These are phyloP conservation scores for Francoa sonchifolia DNA, from an alignment of 441 rosid genomes.

Conservation along the genomic window DNA sequence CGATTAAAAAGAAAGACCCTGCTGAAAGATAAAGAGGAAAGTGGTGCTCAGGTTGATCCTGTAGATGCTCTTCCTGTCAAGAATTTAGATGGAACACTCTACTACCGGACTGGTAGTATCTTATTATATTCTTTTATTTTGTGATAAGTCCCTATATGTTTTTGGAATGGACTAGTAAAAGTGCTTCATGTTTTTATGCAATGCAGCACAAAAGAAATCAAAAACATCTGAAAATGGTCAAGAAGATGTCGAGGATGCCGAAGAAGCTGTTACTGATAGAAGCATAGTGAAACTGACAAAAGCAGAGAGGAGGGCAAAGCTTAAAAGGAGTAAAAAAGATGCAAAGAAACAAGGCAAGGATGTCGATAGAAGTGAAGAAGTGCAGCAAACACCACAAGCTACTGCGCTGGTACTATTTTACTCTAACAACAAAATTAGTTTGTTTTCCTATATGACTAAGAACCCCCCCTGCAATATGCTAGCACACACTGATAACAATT, in stretches of 20 bases:
- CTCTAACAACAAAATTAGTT: no score
- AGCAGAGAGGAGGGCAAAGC: slow-evolving; percentile 69
- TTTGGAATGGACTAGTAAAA: not conserved
- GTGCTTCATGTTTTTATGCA: not conserved
- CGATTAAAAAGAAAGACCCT: slow-evolving; percentile 25
- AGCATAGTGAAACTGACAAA: slow-evolving; percentile 37
- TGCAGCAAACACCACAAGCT: slow-evolving; percentile 48
- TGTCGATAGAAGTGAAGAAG: slow-evolving; percentile 20
- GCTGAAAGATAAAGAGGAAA: slow-evolving; percentile 29
- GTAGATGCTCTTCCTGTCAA: slow-evolving; percentile 82
- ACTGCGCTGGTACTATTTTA: slow-evolving; percentile 51
- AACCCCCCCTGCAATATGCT: no score
- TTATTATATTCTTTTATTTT: not conserved
- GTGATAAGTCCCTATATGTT: not conserved
- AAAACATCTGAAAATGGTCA: slow-evolving; percentile 17
- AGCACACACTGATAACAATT: no score
- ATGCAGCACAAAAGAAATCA: slow-evolving; percentile 25
- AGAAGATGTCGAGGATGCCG: slow-evolving; percentile 15
- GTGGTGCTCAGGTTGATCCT: slow-evolving; percentile 34
- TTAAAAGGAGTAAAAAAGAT: slow-evolving; percentile 63
- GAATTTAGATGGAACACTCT: slow-evolving; percentile 61
- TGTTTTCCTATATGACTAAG: not conserved
- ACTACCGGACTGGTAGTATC: slow-evolving; percentile 38
- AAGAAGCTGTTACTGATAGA: slow-evolving; percentile 22
- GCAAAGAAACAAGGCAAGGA: slow-evolving; percentile 58